Conservation (phyloP, 352 stramenopile species). For the Phytophthora europaea region DNA sequence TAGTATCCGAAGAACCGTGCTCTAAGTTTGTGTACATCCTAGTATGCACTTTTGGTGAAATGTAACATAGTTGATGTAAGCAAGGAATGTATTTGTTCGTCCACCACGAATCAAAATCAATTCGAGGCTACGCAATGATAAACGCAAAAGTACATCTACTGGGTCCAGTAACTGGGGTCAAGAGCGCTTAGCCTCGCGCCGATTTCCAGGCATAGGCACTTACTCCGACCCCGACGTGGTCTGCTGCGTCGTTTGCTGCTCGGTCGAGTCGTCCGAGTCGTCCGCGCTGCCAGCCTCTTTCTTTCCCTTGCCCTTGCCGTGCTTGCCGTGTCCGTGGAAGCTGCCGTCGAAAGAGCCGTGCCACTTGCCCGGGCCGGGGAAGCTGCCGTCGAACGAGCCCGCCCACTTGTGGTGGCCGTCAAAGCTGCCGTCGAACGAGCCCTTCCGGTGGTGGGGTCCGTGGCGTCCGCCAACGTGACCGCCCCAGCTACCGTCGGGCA, state of each 20-base stretch:
- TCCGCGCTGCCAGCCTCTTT: conserved; percentile 3
- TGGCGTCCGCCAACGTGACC: conserved; percentile 7
- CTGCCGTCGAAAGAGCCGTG: conserved; percentile 13
- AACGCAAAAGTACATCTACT: neutral
- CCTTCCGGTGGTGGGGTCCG: neutral
- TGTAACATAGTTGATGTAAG: neutral
- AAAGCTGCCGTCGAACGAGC: conserved; percentile 18
- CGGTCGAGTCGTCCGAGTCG: conserved; percentile 5
- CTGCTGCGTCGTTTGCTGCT: conserved; percentile 17
- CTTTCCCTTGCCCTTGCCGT: conserved; percentile 24
- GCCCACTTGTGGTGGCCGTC: conserved; percentile 11
- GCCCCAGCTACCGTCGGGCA: conserved; percentile 14
- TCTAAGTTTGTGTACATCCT: too few relatives aligned
- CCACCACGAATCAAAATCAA: neutral
- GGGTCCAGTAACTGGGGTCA: neutral
- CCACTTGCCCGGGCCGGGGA: conserved; percentile 10
- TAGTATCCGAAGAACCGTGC: too few relatives aligned
- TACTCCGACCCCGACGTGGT: conserved; percentile 12
- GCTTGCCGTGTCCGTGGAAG: conserved; percentile 15
- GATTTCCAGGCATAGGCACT: neutral
- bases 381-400: conserved; percentile 19
- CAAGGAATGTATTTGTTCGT: conserved; percentile 1
- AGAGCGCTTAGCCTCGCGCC: too few relatives aligned
- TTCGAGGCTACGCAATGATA: neutral
- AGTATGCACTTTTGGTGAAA: neutral